Evolutionary conservation across 2,329 filamentous ascomycete species (phyloP).

Genomic region (Pestalotiopsis sp.): DNA sequence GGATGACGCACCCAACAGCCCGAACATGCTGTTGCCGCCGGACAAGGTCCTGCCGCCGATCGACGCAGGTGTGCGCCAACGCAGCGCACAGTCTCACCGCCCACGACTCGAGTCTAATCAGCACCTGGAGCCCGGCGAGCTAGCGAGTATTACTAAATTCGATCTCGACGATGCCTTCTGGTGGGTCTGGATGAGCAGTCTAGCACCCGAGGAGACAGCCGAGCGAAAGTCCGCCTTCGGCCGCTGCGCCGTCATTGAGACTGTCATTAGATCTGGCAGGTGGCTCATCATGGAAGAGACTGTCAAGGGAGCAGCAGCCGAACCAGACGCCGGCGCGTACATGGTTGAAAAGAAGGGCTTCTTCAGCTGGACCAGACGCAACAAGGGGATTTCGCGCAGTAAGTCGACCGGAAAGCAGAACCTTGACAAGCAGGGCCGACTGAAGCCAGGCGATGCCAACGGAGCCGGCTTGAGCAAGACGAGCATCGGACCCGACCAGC

Average conservation of each 20-base stretch:
- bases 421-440: conserved; percentile 41
- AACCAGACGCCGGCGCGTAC: conserved; percentile 81
- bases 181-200: conserved; percentile 99
- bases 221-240: conserved; percentile 91
- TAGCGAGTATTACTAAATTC: conserved; percentile 85
- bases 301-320: conserved; percentile 86
- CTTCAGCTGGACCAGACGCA: conserved; percentile 80
- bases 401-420: conserved; percentile 68
- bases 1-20: conserved; percentile 67
- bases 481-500: conserved; percentile 86
- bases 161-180: conserved; percentile 95
- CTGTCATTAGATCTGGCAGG: conserved; percentile 73
- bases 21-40: conserved; percentile 76
- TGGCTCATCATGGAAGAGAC: conserved; percentile 98
- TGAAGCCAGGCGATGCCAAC: conserved; percentile 40
- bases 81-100: conserved; percentile 83
- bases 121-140: conserved; percentile 82
- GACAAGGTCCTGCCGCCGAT: conserved; percentile 91
- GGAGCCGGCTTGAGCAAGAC: conserved; percentile 65
- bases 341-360: conserved; percentile 95
- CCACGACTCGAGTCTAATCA: conserved; percentile 68
- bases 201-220: conserved; percentile 85
- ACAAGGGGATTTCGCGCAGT: conserved; percentile 62
- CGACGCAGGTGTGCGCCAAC: conserved; percentile 67
- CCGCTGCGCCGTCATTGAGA: conserved; percentile 89